Evolutionary conservation across 495 filamentous ascomycete genomes (phyloP), one percentile per base, ranked within the genome.

Genomic region (Neurospora cerealis): DNA sequence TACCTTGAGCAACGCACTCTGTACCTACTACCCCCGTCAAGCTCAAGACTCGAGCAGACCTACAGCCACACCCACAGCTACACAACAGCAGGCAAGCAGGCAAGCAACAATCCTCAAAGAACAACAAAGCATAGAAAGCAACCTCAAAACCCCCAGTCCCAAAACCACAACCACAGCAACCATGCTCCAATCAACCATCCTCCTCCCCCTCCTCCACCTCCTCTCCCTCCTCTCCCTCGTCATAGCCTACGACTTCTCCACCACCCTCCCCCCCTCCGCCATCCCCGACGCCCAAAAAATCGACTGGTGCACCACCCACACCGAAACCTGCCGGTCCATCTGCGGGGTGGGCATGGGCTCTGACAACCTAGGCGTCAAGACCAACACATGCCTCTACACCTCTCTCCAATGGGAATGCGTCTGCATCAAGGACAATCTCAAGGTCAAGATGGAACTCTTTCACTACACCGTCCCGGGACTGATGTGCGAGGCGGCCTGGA

Each of bases 311-410:
- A 24, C 4, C 21, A 24, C n/a, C 9, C 46, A 54, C 46, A 8
- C 19, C 46, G n/a, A 5, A 21, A 54, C 46, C n/a, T 54, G 46
- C 21, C 0, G 0, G 0, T 54, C 3, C 46, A 24, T 54, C 46
- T 54, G 46, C 46, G 46, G 46, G 3, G 3, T 1, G 1, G 46
- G 46, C 0, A 54, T 21, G 46, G 46, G 21, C 4, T 0, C 4
- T 4, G 21, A 54, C 10, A 21, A 24, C 4, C 0, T 10, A 0
- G 46, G 46, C 4, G 21, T 24, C 0, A 24, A 21, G 0, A 13
- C n/a, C n/a, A 54, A 54, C 2, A 0, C 3, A 0, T 48, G n/a
- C 2, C 0, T 1, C 0, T 21, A 21, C n/a, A 48, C n/a, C 0
- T 21, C 44, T 9, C n/a, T 24, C 2, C 3, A 11, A 11, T 54